These are phyloP conservation scores for Aphanomyces invadans DNA, from an alignment of 352 stramenopile species.

Conservation along the genomic window DNA sequence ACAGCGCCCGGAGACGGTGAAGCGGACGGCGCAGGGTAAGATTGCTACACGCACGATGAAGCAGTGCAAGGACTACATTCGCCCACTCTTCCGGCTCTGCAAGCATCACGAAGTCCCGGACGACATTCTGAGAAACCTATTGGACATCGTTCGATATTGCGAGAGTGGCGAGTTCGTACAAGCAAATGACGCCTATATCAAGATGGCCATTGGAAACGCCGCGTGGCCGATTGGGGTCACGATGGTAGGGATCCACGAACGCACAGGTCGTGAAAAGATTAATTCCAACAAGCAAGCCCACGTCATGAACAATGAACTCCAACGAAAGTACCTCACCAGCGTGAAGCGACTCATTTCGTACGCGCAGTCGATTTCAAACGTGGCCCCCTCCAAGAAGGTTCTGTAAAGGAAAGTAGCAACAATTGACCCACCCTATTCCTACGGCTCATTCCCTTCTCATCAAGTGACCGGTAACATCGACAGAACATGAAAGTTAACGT, in stretches of 20 bases:
- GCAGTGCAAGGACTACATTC: conserved; percentile 99
- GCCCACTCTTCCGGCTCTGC: conserved; percentile 94
- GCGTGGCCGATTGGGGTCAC: conserved; percentile 99
- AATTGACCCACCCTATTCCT: too few species aligned
- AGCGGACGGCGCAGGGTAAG: conserved; percentile 85
- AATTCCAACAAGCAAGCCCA: conserved; percentile 97
- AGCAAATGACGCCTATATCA: conserved; percentile 97
- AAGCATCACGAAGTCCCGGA: conserved; percentile 86
- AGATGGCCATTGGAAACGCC: conserved; percentile 95
- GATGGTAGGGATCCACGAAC: conserved; percentile 98
- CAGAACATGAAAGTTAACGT: too few species aligned
- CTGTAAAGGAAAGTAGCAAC: conserved; percentile 35
- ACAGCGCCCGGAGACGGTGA: conserved; percentile 77
- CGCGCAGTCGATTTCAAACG: conserved; percentile 84
- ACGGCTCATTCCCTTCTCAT: too few species aligned
- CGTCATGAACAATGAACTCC: conserved; percentile 99
- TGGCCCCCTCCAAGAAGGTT: conserved; percentile 82
- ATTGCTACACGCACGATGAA: conserved; percentile 97
- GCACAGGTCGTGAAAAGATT: conserved; percentile 93
- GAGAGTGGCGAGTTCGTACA: conserved; percentile 89
- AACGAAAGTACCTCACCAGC: conserved; percentile 98
- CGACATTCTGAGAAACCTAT: conserved; percentile 81
- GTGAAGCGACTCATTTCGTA: conserved; percentile 98
- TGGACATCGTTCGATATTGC: conserved; percentile 94
- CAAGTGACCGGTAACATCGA: too few species aligned